Evolutionary conservation across 257 asterid species (phyloP).

Genomic region (Gentiana dahurica): DNA sequence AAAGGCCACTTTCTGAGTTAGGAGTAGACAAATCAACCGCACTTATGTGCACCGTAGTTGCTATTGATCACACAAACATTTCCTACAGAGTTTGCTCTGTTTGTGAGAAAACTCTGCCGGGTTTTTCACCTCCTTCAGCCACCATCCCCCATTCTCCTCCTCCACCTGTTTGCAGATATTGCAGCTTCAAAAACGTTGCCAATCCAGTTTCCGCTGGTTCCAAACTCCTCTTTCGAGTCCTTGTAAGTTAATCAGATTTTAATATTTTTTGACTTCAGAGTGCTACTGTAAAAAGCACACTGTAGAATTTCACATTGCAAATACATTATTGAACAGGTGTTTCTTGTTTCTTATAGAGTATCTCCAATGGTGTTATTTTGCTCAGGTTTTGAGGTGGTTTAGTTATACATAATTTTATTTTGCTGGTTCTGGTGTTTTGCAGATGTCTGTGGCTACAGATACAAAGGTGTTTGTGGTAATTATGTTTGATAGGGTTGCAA

Average conservation of each 20-base stretch:
- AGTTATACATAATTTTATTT: too few species aligned
- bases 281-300: not conserved
- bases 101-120: constrained; percentile 62
- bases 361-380: not conserved
- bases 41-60: constrained; percentile 44
- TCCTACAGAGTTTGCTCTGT: constrained; percentile 57
- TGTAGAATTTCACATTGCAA: not conserved
- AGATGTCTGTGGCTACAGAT: constrained; percentile 80
- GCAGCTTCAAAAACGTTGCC: constrained; percentile 28
- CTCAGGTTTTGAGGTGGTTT: not conserved
- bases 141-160: constrained; percentile 7
- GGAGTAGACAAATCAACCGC: constrained; percentile 38
- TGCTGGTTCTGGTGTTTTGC: constrained; percentile 10
- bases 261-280: not conserved
- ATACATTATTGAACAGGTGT: not conserved
- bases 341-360: not conserved
- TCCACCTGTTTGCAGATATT: constrained; percentile 33
- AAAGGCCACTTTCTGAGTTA: constrained; percentile 30
- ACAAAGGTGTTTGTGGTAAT: constrained; percentile 55
- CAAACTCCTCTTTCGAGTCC: constrained; percentile 67
- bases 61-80: constrained; percentile 45
- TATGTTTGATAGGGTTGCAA: constrained; percentile 88
- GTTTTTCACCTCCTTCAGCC: constrained; percentile 11
- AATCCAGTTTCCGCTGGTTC: constrained; percentile 38
- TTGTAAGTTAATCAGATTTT: constrained; percentile 35